A percentile compares a stretch with the other conserved stretches of the same genome.
Conservation (phyloP, 345 rosid species). For the Pelargonium nanum region DNA sequence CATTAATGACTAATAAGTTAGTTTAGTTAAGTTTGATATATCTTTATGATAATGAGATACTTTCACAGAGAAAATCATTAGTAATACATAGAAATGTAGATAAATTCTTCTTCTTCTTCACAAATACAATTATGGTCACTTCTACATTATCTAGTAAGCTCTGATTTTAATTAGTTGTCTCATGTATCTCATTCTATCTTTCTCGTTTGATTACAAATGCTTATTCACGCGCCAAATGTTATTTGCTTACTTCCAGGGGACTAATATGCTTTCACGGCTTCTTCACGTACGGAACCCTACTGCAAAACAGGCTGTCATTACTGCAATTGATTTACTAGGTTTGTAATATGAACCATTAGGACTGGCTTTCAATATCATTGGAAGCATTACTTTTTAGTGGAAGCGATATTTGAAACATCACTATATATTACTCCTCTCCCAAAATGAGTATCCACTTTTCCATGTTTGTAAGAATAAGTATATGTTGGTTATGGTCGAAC, state of each 20-base stretch:
- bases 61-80: too few relatives aligned
- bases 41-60: too few relatives aligned
- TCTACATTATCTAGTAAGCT: background rate
- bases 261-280: slow-evolving; percentile 95
- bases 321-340: slow-evolving; percentile 96
- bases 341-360: slow-evolving; percentile 8
- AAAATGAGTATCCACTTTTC: too few relatives aligned
- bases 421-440: too few relatives aligned
- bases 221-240: slow-evolving; percentile 2
- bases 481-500: too few relatives aligned
- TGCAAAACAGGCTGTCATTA: slow-evolving; percentile 95
- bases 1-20: background rate
- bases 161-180: too few relatives aligned
- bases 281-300: slow-evolving; percentile 87
- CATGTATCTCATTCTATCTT: background rate
- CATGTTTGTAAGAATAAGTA: too few relatives aligned
- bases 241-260: slow-evolving; percentile 57
- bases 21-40: background rate
- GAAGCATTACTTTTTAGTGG: background rate
- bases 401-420: too few relatives aligned
- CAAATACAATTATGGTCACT: background rate
- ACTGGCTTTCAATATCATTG: background rate
- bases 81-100: too few relatives aligned
- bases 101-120: background rate
- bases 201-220: background rate